A percentile compares a stretch with the other conserved stretches of the same genome.
These are phyloP conservation scores for Coprinopsis strossmayeri DNA, from an alignment of 768 basidiomycete species.

Conservation along the genomic window DNA sequence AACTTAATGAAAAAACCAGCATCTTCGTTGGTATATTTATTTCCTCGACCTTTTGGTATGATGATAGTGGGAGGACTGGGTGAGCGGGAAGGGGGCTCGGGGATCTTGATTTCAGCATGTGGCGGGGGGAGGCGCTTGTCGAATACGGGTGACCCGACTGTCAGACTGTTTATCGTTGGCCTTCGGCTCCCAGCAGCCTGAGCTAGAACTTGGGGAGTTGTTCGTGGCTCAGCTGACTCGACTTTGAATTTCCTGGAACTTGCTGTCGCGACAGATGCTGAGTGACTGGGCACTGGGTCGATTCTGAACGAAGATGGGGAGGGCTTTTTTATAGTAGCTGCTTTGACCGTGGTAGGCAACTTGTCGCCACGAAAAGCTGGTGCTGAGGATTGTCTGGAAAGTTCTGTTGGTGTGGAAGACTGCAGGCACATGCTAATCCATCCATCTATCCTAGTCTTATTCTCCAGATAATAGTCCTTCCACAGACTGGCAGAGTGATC, in stretches of 20 bases:
- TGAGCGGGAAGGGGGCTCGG: conserved; percentile 60
- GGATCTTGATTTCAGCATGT: conserved; percentile 53
- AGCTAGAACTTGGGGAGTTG: conserved; percentile 3
- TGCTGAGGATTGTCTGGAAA: conserved; percentile 6
- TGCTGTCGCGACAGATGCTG: conserved; percentile 3
- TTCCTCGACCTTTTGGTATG: conserved; percentile 42
- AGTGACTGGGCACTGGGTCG: background rate
- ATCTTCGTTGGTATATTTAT: conserved; percentile 63
- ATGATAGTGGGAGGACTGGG: conserved; percentile 57
- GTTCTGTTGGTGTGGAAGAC: background rate
- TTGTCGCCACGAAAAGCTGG: background rate
- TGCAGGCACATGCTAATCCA: conserved; percentile 30
- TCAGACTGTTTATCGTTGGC: conserved; percentile 56
- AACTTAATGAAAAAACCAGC: conserved; percentile 62
- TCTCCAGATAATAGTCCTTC: conserved; percentile 78
- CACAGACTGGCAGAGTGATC: conserved; percentile 56
- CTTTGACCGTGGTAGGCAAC: background rate
- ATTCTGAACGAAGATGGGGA: conserved; percentile 10
- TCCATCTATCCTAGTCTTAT: conserved; percentile 53
- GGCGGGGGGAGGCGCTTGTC: conserved; percentile 48
- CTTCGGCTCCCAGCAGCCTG: conserved; percentile 23
- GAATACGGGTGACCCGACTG: conserved; percentile 43
- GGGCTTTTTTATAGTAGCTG: conserved; percentile 10
- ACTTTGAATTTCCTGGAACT: conserved; percentile 9
- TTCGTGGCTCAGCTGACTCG: conserved; percentile 4